phyloP scores from a whole-genome alignment of 2,329 filamentous ascomycete genomes.

The Epichloe coenophiala region DNA sequence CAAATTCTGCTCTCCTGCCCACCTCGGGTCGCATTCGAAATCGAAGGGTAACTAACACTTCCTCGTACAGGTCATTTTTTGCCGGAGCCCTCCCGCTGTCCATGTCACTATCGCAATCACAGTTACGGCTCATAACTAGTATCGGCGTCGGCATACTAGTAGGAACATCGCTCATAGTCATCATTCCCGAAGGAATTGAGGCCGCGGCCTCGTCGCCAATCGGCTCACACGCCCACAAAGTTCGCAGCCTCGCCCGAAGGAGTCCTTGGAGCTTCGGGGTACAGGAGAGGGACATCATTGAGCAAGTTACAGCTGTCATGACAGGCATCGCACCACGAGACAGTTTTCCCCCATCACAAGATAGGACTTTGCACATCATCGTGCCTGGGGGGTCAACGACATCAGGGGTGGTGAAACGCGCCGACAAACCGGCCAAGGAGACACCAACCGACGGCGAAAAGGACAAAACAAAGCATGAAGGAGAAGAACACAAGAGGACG shows the following conservation, averaged over 20 bases:
- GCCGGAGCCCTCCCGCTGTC: slow-evolving; percentile 84
- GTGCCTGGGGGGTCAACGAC: neutral
- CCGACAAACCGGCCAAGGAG: neutral
- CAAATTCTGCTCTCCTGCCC: neutral
- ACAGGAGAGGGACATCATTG: slow-evolving; percentile 13
- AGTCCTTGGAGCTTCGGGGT: slow-evolving; percentile 17
- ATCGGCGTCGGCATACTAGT: slow-evolving; percentile 90
- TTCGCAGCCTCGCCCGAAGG: slow-evolving; percentile 19
- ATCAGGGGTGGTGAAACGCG: neutral
- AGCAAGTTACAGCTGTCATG: slow-evolving; percentile 10
- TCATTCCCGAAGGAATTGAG: slow-evolving; percentile 93
- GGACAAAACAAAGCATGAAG: slow-evolving; percentile 8
- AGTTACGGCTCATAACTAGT: slow-evolving; percentile 79
- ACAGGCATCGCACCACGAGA: neutral
- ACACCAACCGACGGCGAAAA: neutral
- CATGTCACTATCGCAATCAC: slow-evolving; percentile 73
- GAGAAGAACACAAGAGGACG: slow-evolving; percentile 19
- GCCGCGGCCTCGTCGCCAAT: slow-evolving; percentile 56
- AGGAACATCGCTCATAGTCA: slow-evolving; percentile 88
- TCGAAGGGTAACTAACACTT: neutral
- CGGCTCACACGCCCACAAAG: slow-evolving; percentile 23
- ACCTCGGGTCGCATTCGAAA: neutral
- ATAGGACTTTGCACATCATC: neutral
- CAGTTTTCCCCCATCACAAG: neutral
- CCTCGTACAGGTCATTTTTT: slow-evolving; percentile 64